Evolutionary conservation across 2,329 filamentous ascomycete genomes (phyloP).

Genomic region (Phaeoacremonium minimum): DNA sequence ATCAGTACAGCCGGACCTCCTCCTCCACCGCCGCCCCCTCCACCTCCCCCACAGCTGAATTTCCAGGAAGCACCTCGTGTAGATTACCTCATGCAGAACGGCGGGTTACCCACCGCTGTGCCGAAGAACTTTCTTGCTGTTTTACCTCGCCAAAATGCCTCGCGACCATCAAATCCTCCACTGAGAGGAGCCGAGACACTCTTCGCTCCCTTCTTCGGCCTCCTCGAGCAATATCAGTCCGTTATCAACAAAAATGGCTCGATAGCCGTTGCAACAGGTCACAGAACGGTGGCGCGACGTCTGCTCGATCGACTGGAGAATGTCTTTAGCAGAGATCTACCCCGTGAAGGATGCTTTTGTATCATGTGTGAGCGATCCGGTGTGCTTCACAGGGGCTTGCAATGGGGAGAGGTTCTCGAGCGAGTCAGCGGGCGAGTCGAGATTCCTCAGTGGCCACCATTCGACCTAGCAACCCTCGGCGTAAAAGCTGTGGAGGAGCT

Average conservation of each 20-base stretch:
- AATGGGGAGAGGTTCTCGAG: slow-evolving; percentile 94
- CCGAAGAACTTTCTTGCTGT: slow-evolving; percentile 70
- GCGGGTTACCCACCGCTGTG: slow-evolving; percentile 68
- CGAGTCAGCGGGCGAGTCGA: slow-evolving; percentile 85
- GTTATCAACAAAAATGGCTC: slow-evolving; percentile 84
- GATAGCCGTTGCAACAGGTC: slow-evolving; percentile 89
- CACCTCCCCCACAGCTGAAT: slow-evolving; percentile 72
- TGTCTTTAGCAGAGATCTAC: slow-evolving; percentile 90
- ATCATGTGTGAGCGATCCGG: slow-evolving; percentile 69
- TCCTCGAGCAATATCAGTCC: slow-evolving; percentile 80
- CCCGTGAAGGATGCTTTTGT: slow-evolving; percentile 78
- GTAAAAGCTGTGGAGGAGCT: slow-evolving; percentile 58
- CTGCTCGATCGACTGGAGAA: slow-evolving; percentile 87
- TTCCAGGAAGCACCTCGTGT: slow-evolving; percentile 73
- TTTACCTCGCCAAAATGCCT: slow-evolving; percentile 52
- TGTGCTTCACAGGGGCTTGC: slow-evolving; percentile 67
- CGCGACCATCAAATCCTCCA: slow-evolving; percentile 58
- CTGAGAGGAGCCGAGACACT: slow-evolving; percentile 66
- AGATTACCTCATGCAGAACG: slow-evolving; percentile 88
- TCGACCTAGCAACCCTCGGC: slow-evolving; percentile 64
- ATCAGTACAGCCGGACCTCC: slow-evolving; percentile 34
- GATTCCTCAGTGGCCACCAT: slow-evolving; percentile 84
- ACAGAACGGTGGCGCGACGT: slow-evolving; percentile 87
- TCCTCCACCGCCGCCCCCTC: slow-evolving; percentile 53
- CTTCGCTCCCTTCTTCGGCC: slow-evolving; percentile 76